These are phyloP conservation scores for Penicillium sp. DNA, from an alignment of 2,329 filamentous ascomycete genomes.

Conservation along the genomic window DNA sequence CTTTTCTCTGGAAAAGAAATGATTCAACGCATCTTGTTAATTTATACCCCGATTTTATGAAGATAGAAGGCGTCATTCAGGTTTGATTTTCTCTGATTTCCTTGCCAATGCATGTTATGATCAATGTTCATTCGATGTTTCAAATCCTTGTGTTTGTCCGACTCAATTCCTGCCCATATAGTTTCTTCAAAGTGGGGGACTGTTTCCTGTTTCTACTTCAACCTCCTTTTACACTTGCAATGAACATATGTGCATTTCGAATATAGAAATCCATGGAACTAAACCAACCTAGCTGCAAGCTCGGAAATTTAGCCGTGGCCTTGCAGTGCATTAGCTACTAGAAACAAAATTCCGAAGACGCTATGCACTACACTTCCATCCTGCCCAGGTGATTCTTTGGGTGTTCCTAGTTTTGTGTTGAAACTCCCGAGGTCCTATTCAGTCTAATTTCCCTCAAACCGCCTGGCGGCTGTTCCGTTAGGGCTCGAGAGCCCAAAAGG, in stretches of 20 bases:
- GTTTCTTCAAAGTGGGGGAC: too few species aligned
- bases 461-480: background rate
- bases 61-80: slow-evolving; percentile 20
- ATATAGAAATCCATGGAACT: background rate
- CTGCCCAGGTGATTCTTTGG: too few species aligned
- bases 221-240: background rate
- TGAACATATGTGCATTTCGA: background rate
- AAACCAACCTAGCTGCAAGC: background rate
- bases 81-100: background rate
- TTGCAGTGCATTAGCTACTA: too few species aligned
- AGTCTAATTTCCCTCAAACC: too few species aligned
- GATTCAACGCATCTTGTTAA: slow-evolving; percentile 14
- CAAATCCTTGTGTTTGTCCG: background rate
- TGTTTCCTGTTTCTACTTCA: background rate
- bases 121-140: background rate
- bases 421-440: too few species aligned
- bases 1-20: slow-evolving; percentile 22
- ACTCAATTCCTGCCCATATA: background rate
- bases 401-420: too few species aligned
- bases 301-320: background rate
- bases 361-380: too few species aligned
- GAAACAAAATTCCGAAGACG: too few species aligned
- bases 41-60: slow-evolving; percentile 24
- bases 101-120: background rate
- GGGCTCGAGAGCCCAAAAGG: background rate